Conservation (phyloP, 2,329 filamentous ascomycete species). For the Fusarium mexicanum region DNA sequence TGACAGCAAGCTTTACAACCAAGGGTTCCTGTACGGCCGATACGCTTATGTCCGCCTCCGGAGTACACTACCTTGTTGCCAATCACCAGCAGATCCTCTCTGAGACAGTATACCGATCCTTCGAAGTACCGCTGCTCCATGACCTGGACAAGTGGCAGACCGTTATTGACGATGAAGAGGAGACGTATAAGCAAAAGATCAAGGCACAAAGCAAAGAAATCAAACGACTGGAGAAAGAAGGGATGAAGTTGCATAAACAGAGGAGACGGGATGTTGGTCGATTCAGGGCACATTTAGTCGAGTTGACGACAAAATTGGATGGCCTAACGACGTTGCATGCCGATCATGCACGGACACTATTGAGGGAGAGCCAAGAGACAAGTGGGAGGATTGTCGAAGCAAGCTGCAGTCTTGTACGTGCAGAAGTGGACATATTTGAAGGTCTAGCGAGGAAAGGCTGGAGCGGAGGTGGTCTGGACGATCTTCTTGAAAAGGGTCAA, state of each 20-base stretch:
- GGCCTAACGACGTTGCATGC: constrained; percentile 69
- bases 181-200: constrained; percentile 65
- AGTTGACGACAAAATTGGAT: constrained; percentile 70
- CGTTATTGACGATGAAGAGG: constrained; percentile 72
- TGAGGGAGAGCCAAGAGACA: constrained; percentile 73
- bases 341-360: constrained; percentile 66
- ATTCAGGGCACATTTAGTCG: constrained; percentile 71
- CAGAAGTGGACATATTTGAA: constrained; percentile 77
- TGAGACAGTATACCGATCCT: constrained; percentile 73
- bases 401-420: constrained; percentile 71
- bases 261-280: constrained; percentile 68
- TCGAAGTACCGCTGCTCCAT: constrained; percentile 75
- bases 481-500: constrained; percentile 70
- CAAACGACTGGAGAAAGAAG: constrained; percentile 71
- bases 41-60: constrained; percentile 68
- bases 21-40: constrained; percentile 69
- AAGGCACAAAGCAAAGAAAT: constrained; percentile 68
- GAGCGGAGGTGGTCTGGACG: constrained; percentile 73
- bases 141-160: constrained; percentile 73
- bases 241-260: constrained; percentile 69
- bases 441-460: constrained; percentile 73
- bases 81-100: constrained; percentile 77
- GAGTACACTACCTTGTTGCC: constrained; percentile 73
- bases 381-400: constrained; percentile 70
- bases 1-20: constrained; percentile 59